Conservation (phyloP, 2,329 filamentous ascomycete genomes). For the Alternaria metachromatica region DNA sequence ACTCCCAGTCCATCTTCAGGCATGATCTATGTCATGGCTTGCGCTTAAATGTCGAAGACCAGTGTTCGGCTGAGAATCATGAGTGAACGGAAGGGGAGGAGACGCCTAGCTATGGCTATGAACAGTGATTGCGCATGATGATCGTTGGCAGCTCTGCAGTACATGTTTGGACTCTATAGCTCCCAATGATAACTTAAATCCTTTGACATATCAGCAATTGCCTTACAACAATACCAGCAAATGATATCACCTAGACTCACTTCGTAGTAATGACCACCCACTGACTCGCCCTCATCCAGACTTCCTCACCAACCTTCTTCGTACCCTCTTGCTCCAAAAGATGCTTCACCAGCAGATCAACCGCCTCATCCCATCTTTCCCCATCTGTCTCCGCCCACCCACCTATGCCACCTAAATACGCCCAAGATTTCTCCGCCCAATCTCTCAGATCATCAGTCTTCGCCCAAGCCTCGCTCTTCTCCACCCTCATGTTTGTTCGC, state of each 20-base stretch:
- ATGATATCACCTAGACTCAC: background rate
- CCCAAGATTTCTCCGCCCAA: conserved; percentile 41
- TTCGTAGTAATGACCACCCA: conserved; percentile 39
- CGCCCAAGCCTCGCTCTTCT: conserved; percentile 34
- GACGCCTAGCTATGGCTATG: background rate
- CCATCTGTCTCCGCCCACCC: conserved; percentile 35
- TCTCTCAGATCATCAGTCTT: conserved; percentile 23
- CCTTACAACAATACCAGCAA: background rate
- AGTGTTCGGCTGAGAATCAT: background rate
- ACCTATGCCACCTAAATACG: conserved; percentile 35
- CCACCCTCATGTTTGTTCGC: conserved; percentile 27
- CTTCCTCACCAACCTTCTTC: conserved; percentile 28
- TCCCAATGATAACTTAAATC: background rate
- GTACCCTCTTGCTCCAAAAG: conserved; percentile 27
- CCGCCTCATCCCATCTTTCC: conserved; percentile 38
- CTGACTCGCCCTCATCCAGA: conserved; percentile 39
- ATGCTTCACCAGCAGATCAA: conserved; percentile 28
- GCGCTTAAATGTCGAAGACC: background rate
- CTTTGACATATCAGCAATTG: background rate
- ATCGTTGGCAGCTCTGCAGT: background rate
- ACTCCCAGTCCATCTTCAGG: background rate
- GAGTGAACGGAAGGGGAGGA: background rate
- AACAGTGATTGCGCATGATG: background rate
- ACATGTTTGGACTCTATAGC: background rate
- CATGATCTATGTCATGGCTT: background rate